A percentile compares a stretch with the other conserved stretches of the same genome.
Conservation (phyloP, 257 asterid genomes). For the Nicotiana otophora region DNA sequence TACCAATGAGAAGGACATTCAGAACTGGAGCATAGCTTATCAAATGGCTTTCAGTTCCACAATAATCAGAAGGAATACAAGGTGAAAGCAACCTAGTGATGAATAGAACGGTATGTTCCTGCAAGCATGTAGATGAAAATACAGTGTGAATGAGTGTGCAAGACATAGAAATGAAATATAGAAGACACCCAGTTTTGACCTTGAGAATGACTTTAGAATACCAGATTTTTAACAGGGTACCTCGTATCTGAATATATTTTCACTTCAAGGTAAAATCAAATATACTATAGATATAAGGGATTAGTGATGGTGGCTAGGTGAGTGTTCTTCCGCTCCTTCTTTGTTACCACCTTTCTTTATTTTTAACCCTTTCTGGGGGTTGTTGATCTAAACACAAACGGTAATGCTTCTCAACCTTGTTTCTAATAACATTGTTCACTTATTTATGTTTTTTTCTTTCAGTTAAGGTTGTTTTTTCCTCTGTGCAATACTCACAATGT, state of each 20-base stretch:
- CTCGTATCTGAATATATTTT: neutral
- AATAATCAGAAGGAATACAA: constrained; percentile 55
- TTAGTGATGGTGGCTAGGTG: neutral
- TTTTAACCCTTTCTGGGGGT: neutral
- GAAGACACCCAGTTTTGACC: neutral
- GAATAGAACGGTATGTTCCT: constrained; percentile 75
- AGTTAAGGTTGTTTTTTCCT: neutral
- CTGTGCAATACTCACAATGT: neutral
- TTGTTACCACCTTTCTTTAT: neutral
- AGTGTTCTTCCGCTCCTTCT: neutral
- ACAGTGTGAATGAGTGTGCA: neutral
- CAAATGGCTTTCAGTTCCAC: constrained; percentile 81
- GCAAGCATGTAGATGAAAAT: constrained; percentile 31
- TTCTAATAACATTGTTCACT: neutral
- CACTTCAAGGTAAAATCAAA: neutral
- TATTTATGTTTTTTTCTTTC: neutral
- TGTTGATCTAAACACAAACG: neutral
- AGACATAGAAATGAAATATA: neutral
- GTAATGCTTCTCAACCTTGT: constrained; percentile 1
- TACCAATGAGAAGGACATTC: constrained; percentile 80
- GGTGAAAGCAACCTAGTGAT: constrained; percentile 81
- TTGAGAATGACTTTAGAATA: neutral
- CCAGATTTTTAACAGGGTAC: neutral
- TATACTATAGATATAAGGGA: neutral
- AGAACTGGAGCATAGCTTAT: constrained; percentile 78